Percentiles rank a stretch among this genome's conserved stretches.
phyloP scores from a whole-genome alignment of 371 early-diverging fungal species.

The Choanephora cucurbitarum region DNA sequence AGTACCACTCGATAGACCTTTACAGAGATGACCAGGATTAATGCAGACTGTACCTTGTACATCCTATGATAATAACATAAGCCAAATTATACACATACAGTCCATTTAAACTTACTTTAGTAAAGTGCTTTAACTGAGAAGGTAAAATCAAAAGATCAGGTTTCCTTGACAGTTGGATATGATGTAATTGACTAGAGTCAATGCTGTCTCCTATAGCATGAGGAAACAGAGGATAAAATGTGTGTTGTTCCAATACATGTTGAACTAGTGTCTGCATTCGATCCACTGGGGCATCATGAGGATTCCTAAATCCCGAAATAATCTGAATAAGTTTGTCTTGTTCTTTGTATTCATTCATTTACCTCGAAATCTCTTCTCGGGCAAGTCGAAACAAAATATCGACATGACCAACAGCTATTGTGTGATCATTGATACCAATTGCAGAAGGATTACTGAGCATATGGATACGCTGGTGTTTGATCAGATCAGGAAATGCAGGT shows the following conservation, averaged over 20 bases:
- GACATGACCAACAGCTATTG: conserved; percentile 69
- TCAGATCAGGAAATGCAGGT: conserved; percentile 60
- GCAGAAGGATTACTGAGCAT: conserved; percentile 83
- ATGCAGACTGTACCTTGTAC: conserved; percentile 73
- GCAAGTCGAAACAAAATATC: conserved; percentile 73
- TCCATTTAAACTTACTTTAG: conserved; percentile 35
- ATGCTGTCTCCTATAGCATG: conserved; percentile 62
- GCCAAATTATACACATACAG: too few species aligned
- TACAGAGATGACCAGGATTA: conserved; percentile 79
- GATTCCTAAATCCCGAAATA: neutral
- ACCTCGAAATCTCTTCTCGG: conserved; percentile 64
- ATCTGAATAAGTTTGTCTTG: too few species aligned
- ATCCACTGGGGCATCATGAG: conserved; percentile 54
- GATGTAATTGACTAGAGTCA: conserved; percentile 47
- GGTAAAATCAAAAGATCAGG: conserved; percentile 87
- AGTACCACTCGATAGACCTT: conserved; percentile 69
- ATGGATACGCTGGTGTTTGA: conserved; percentile 36
- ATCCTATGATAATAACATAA: conserved; percentile 7
- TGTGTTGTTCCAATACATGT: conserved; percentile 80
- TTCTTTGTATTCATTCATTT: neutral
- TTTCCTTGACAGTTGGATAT: conserved; percentile 50
- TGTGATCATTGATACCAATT: conserved; percentile 78
- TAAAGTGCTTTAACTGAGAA: conserved; percentile 68
- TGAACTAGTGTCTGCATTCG: conserved; percentile 65
- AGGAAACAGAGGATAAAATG: conserved; percentile 83